phyloP scores from a whole-genome alignment of 352 stramenopile genomes.

The Pythium guiyangense region DNA sequence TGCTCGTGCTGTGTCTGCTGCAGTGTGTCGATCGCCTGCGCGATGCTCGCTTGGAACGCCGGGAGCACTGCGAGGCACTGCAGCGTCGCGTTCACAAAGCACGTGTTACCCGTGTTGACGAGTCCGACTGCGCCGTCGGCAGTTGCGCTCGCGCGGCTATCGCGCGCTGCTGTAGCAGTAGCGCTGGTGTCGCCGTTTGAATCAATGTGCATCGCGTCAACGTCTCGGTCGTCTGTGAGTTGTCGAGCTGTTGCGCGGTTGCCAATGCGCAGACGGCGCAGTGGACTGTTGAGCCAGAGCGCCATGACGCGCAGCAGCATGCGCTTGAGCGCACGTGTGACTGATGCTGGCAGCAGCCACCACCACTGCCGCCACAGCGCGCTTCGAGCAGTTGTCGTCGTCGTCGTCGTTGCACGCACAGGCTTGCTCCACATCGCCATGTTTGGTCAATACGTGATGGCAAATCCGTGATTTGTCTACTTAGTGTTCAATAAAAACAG shows the following conservation, averaged over 20 bases:
- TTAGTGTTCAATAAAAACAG: too few relatives aligned
- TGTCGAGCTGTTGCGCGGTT: not conserved
- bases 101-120: constrained; percentile 67
- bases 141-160: not conserved
- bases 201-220: not conserved
- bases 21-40: constrained; percentile 16
- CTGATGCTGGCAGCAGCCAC: constrained; percentile 9
- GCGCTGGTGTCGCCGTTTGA: not conserved
- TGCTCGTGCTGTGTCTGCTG: not conserved
- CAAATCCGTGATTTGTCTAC: too few relatives aligned
- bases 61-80: constrained; percentile 52
- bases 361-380: constrained; percentile 12
- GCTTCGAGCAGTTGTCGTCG: not conserved
- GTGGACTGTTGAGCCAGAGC: constrained; percentile 12
- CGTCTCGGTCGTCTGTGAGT: not conserved
- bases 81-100: constrained; percentile 73
- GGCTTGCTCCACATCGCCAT: too few relatives aligned
- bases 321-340: constrained; percentile 8
- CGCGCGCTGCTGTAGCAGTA: not conserved
- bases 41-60: constrained; percentile 27
- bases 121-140: constrained; percentile 25
- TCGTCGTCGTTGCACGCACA: not conserved
- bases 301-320: constrained; percentile 13
- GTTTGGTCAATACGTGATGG: too few relatives aligned
- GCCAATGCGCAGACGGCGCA: constrained; percentile 10